Evolutionary conservation across 2,329 filamentous ascomycete species (phyloP).

Genomic region (Xylaria sp.): DNA sequence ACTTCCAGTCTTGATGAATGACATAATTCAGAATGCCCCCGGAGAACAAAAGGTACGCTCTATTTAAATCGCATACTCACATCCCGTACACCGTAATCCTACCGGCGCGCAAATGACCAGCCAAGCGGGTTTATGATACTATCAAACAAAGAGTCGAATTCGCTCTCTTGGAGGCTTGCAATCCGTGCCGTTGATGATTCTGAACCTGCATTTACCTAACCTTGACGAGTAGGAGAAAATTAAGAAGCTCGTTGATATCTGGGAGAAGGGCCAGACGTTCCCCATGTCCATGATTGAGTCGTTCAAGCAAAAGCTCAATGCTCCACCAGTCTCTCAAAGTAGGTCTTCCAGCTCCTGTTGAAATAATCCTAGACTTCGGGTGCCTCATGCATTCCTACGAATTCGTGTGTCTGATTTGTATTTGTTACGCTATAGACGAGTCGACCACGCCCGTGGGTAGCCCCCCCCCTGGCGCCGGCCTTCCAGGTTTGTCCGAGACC

Average conservation of each 20-base stretch:
- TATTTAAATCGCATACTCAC: slow-evolving; percentile 48
- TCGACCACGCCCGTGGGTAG: slow-evolving; percentile 78
- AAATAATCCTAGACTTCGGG: slow-evolving; percentile 16
- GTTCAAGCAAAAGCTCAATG: slow-evolving; percentile 83
- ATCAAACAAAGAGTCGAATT: slow-evolving; percentile 21
- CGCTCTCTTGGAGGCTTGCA: slow-evolving; percentile 26
- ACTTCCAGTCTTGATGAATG: slow-evolving; percentile 92
- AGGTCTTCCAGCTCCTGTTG: slow-evolving; percentile 56
- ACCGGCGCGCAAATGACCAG: slow-evolving; percentile 39
- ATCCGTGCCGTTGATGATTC: slow-evolving; percentile 37
- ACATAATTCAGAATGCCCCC: slow-evolving; percentile 88
- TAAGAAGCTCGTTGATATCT: slow-evolving; percentile 94
- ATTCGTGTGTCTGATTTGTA: slow-evolving; percentile 53
- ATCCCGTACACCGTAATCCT: slow-evolving; percentile 46
- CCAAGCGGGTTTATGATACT: slow-evolving; percentile 33
- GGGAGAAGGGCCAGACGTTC: slow-evolving; percentile 96
- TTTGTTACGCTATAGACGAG: slow-evolving; percentile 64
- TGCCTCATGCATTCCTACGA: slow-evolving; percentile 19
- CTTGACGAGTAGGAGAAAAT: slow-evolving; percentile 85
- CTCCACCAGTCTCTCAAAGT: slow-evolving; percentile 69
- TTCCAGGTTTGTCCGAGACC: slow-evolving; percentile 49
- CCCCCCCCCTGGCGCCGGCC: slow-evolving; percentile 60
- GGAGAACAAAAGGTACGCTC: slow-evolving; percentile 95
- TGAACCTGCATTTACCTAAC: slow-evolving; percentile 56
- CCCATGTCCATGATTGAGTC: slow-evolving; percentile 79